Evolutionary conservation across 768 basidiomycete genomes (phyloP).

Genomic region (Mycena rosella): DNA sequence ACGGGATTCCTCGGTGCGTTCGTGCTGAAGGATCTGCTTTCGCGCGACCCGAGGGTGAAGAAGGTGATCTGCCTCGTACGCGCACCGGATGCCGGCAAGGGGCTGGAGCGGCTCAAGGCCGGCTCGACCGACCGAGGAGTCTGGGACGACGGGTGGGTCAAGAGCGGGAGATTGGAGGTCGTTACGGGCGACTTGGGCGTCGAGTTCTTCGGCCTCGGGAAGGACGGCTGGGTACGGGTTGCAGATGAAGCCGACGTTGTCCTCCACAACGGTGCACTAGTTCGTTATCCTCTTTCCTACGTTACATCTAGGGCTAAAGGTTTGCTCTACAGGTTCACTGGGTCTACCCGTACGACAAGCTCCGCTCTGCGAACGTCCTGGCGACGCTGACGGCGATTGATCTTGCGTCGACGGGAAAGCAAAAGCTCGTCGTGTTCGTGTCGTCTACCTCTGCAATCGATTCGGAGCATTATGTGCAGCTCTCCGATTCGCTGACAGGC

Average conservation of each 20-base stretch:
- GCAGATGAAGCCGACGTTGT: conserved; percentile 83
- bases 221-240: conserved; percentile 74
- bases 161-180: conserved; percentile 76
- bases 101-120: conserved; percentile 76
- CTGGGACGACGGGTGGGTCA: conserved; percentile 91
- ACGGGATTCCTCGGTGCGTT: conserved; percentile 98
- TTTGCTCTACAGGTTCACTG: conserved; percentile 83
- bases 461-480: conserved; percentile 88
- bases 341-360: conserved; percentile 97
- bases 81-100: conserved; percentile 71
- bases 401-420: conserved; percentile 78
- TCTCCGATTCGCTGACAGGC: conserved; percentile 78
- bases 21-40: conserved; percentile 84
- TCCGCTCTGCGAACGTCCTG: conserved; percentile 93
- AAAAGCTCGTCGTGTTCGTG: conserved; percentile 90
- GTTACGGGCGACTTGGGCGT: conserved; percentile 87
- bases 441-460: conserved; percentile 97
- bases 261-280: conserved; percentile 97
- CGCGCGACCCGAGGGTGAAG: conserved; percentile 68
- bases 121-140: conserved; percentile 83
- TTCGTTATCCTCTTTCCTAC: conserved; percentile 53
- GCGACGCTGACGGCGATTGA: conserved; percentile 88
- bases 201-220: conserved; percentile 78
- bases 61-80: conserved; percentile 97
- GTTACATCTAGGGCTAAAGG: not conserved